Evolutionary conservation across 768 basidiomycete genomes (phyloP).

Genomic region (Hypholoma sublateritium): DNA sequence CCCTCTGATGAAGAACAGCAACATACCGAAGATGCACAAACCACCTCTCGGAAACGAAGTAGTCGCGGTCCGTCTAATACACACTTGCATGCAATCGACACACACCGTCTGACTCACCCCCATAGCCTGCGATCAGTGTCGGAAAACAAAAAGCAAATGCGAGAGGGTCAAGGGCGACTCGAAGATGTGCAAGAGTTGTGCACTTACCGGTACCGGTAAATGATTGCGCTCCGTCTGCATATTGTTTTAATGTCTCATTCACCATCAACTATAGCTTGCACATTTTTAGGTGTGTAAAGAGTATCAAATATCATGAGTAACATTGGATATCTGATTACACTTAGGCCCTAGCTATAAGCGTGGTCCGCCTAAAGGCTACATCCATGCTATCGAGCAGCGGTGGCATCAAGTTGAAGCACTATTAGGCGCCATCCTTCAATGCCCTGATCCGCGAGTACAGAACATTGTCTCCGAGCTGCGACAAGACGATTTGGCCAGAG

Average conservation of each 20-base stretch:
- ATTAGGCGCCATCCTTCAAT: conserved; percentile 79
- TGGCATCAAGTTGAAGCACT: conserved; percentile 92
- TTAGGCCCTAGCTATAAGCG: conserved; percentile 79
- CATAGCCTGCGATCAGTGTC: conserved; percentile 82
- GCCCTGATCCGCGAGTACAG: conserved; percentile 64
- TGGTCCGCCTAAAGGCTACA: conserved; percentile 88
- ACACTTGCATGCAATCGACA: not conserved
- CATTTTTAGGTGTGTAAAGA: conserved; percentile 52
- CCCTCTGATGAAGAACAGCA: conserved; percentile 55
- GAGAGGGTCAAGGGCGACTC: conserved; percentile 52
- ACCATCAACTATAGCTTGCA: conserved; percentile 47
- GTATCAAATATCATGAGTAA: not conserved
- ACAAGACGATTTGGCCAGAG: conserved; percentile 73
- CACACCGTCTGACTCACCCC: conserved; percentile 12
- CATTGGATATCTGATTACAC: not conserved
- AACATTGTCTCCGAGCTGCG: conserved; percentile 60
- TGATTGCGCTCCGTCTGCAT: conserved; percentile 5
- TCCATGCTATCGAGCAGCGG: conserved; percentile 88
- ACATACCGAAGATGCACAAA: conserved; percentile 34
- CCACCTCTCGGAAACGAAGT: conserved; percentile 56
- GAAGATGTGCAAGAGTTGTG: conserved; percentile 63
- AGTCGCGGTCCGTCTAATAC: conserved; percentile 49
- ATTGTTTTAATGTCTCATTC: conserved; percentile 17
- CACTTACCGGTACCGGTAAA: conserved; percentile 53
- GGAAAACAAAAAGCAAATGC: conserved; percentile 88